Evolutionary conservation across 345 rosid species (phyloP), one percentile per base, ranked within the genome.

Genomic region (Syzygium grande): DNA sequence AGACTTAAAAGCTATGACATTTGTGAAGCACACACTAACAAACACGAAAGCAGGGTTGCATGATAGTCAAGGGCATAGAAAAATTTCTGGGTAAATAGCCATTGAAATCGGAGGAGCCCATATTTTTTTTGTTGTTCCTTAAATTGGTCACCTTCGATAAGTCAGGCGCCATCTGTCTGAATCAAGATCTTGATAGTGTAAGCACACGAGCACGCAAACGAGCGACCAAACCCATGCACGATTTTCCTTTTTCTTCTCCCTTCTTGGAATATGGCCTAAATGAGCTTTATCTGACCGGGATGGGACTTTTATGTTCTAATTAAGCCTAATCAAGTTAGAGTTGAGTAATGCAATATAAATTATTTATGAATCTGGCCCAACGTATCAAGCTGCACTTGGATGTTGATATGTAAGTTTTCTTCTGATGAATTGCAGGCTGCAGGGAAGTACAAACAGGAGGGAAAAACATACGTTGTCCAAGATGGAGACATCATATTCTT

Each of bases 401-500:
- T 73, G 83, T 19, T 73, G 83, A 38, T 73, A 22, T 38, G 49
- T 73, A 38, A 19, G 49, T 38, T 73, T 73, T 38, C 14, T 4
- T 19, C 11, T 0, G 19, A 73, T 2, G 22, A 78, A 38, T 84
- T 52, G 34, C 95, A 98, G 99, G 98, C 95, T 89, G 98, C 92
- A 52, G 99, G 99, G 53, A 98, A 97, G 91, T 98, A 96, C 88
- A 93, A 89, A 88, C 99, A 98, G 90, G 99, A 96, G 88, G 99
- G 99, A 52, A 98, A 98, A 91, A 96, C 98, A 3, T 98, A 98
- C 85, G 92, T 96, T 61, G 99, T 98, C 59, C 99, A 94, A 89
- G 99, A 98, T 51, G 99, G 97, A 77, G 99, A 98, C 92, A 49
- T 96, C 43, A 96, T 98, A 88, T 96, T 94, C 91, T 98, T 98